These are phyloP conservation scores for Mortierella sp. DNA, from an alignment of 371 early-diverging fungal species.

Conservation along the genomic window DNA sequence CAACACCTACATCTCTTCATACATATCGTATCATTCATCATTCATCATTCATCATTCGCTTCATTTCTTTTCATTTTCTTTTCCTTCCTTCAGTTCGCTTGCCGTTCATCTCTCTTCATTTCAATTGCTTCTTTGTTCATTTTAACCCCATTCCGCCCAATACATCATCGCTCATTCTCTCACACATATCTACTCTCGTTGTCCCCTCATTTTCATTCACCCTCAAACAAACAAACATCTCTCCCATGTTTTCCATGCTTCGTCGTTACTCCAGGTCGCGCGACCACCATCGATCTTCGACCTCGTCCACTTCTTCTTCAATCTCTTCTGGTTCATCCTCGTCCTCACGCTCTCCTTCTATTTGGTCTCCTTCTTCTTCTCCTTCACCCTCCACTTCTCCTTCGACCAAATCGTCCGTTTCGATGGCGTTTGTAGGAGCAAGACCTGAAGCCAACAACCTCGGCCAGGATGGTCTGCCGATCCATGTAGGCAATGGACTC, in stretches of 20 bases:
- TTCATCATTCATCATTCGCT: background rate
- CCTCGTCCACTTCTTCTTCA: background rate
- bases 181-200: background rate
- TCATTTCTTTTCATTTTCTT: too few relatives aligned
- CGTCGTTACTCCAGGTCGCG: constrained; percentile 12
- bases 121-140: background rate
- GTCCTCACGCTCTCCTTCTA: constrained; percentile 8
- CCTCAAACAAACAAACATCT: background rate
- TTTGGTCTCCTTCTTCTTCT: constrained; percentile 11
- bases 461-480: background rate
- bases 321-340: background rate
- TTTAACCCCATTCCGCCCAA: background rate
- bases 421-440: constrained; percentile 5
- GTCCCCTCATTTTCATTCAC: background rate
- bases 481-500: background rate
- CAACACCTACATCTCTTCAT: background rate
- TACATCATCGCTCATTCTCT: background rate
- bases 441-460: background rate
- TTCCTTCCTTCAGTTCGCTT: background rate
- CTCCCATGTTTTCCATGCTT: constrained; percentile 1
- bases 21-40: background rate
- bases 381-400: background rate
- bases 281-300: constrained; percentile 7
- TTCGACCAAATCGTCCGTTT: background rate
- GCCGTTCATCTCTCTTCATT: background rate